Base-by-base conservation (phyloP, 495 filamentous ascomycete species). In the Xylaria cubensis region DNA sequence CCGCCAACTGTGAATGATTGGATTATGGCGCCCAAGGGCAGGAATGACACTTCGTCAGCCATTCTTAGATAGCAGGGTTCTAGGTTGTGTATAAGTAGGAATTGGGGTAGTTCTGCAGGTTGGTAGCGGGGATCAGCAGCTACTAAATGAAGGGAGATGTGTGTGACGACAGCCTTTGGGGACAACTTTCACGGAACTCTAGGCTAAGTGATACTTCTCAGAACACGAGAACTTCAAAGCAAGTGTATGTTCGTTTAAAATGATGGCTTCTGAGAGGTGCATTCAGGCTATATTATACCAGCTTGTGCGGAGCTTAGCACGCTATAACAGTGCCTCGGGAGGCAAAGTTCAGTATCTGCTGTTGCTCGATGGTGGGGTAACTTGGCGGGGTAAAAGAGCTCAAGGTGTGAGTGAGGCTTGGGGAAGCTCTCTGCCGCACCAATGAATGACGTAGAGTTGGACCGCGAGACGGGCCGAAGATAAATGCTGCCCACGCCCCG, bases 1-100 rank as follows among this genome's bases (percentile, higher is more conserved):
- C 88, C 90, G 62, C 84, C 90, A 66, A 98, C 87, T 56, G 83
- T 86, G 83, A 98, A 92, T 77, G 92, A 87, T 77, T 97, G 92
- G 78, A 98, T 93, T 76, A 97, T 93, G 73, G 93, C 95, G 32
- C 95, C 95, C 26, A 94, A 88, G 29, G 94, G 90, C 67, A 97
- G 85, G 83, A 98, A 95, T 56, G 86, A 90, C 78, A 87, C 78
- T 46, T 84, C 80, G 75, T 83, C 75, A 55, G 82, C 74, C 84
- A 85, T 86, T 65, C 21, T 78, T 36, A 44, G 39, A 19, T 59
- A 55, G 65, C n/a, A 58, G 5, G 69, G 15, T 15, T 21, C 19
- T 46, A 24, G 51, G 46, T 68, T 2, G 10, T 56, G 12, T 56
- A 24, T 58, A 41, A 41, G 19, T 68, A 46, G 17, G 12, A 4